Conservation (phyloP, 2,329 filamentous ascomycete species). For the Sporothrix curviconia region DNA sequence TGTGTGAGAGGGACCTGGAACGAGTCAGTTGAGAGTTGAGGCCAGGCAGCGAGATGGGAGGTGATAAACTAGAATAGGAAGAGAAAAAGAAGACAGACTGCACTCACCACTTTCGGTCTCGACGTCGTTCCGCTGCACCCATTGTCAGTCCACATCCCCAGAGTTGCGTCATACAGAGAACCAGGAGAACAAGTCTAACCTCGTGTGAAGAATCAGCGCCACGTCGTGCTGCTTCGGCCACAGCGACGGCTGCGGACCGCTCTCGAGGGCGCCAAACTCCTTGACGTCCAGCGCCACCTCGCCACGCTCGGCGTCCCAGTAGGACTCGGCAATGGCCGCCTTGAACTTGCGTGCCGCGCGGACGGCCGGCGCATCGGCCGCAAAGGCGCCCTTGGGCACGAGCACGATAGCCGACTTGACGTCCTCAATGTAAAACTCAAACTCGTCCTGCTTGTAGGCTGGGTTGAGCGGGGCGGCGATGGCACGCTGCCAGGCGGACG, state of each 20-base stretch:
- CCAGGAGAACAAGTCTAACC: constrained; percentile 24
- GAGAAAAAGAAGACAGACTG: not conserved
- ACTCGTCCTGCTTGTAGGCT: constrained; percentile 82
- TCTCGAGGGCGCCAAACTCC: constrained; percentile 59
- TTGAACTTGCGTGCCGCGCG: constrained; percentile 71
- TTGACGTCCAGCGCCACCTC: constrained; percentile 74
- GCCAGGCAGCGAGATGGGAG: not conserved
- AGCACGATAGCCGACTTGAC: constrained; percentile 72
- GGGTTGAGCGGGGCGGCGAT: constrained; percentile 84
- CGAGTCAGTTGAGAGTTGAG: not conserved
- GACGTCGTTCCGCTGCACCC: constrained; percentile 65
- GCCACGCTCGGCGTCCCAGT: constrained; percentile 58
- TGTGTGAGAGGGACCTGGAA: constrained; percentile 68
- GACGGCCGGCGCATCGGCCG: constrained; percentile 62
- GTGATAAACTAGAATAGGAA: not conserved
- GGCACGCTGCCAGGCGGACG: constrained; percentile 75
- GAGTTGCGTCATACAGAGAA: too few relatives aligned
- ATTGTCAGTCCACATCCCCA: not conserved
- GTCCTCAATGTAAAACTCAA: constrained; percentile 88
- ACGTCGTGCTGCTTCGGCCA: constrained; percentile 65
- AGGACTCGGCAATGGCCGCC: constrained; percentile 80
- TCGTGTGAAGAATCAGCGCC: constrained; percentile 76
- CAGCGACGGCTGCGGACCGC: constrained; percentile 33
- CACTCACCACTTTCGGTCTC: constrained; percentile 66
- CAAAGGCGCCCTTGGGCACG: constrained; percentile 65